Conservation (phyloP, 169 alveolate genomes). For the Eimeria praecox region DNA sequence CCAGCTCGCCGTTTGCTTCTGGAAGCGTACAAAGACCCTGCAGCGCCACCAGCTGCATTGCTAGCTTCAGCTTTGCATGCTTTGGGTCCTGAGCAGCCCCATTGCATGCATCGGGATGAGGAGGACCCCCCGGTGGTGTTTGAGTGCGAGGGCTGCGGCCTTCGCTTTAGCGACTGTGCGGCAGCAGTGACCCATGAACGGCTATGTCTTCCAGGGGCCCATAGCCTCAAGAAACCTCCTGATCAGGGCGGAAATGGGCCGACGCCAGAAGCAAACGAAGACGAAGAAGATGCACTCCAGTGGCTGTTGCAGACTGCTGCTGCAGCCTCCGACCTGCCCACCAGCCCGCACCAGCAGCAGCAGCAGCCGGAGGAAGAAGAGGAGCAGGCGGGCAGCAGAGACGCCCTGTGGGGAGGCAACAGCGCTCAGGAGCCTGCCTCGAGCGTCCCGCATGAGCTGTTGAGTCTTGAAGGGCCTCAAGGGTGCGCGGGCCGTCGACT, state of each 20-base stretch:
- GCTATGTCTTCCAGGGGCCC: not conserved
- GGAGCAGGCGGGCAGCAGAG: not conserved
- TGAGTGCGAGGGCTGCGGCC: conserved; percentile 66
- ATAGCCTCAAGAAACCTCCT: not conserved
- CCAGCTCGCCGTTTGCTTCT: conserved; percentile 7
- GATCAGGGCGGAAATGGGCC: not conserved
- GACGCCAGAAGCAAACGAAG: not conserved
- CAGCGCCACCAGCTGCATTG: conserved; percentile 27
- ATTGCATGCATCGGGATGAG: not conserved
- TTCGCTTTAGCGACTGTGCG: conserved; percentile 53
- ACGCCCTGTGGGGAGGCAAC: not conserved
- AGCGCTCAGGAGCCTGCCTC: not conserved
- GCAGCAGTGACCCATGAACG: conserved; percentile 66
- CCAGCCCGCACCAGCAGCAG: not conserved
- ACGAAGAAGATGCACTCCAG: conserved; percentile 24
- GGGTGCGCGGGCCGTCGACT: conserved; percentile 42
- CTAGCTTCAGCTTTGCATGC: conserved; percentile 73
- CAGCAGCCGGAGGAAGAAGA: not conserved
- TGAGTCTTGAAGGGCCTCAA: conserved; percentile 29
- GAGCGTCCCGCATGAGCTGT: not conserved
- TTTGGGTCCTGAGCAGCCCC: conserved; percentile 34
- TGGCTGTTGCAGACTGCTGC: conserved; percentile 49
- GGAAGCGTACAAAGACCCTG: conserved; percentile 35
- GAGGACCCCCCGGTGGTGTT: conserved; percentile 26
- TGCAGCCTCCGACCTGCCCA: conserved; percentile 9